phyloP scores from a whole-genome alignment of 2,329 filamentous ascomycete species.

The Exutisphaerella laricina region DNA sequence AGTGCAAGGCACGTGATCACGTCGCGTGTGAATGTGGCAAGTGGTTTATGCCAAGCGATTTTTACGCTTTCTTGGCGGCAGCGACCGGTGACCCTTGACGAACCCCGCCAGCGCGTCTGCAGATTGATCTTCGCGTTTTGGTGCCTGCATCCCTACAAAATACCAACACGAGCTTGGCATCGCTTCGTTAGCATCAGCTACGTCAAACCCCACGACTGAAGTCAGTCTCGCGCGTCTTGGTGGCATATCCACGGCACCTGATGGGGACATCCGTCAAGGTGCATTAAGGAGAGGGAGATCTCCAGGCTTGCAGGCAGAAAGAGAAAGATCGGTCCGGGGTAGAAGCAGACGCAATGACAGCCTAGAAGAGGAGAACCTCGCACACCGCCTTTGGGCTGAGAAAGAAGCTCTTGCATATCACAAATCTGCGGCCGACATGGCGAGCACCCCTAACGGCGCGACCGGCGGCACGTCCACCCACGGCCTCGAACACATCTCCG shows the following conservation, averaged over 20 bases:
- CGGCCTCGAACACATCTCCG: slow-evolving; percentile 62
- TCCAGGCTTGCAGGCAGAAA: background rate
- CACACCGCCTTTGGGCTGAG: background rate
- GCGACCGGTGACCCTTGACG: no score
- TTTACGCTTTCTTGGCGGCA: no score
- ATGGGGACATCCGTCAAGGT: background rate
- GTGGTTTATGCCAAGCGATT: no score
- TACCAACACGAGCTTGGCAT: background rate
- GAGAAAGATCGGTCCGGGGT: background rate
- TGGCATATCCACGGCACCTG: background rate
- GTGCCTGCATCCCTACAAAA: background rate
- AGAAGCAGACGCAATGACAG: background rate
- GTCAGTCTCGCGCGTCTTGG: no score
- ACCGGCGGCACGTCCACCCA: slow-evolving; percentile 11
- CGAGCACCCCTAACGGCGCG: no score
- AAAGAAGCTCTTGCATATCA: background rate
- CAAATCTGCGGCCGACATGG: no score
- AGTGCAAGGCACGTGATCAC: no score
- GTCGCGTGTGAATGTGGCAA: no score
- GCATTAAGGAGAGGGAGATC: background rate
- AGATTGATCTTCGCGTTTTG: background rate
- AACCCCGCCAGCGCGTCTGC: no score
- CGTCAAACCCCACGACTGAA: no score
- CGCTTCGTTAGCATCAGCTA: background rate
- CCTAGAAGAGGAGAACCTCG: background rate